Evolutionary conservation across 2,329 filamentous ascomycete species (phyloP), one percentile per base, ranked within the genome.

Genomic region (Claviceps sp.): DNA sequence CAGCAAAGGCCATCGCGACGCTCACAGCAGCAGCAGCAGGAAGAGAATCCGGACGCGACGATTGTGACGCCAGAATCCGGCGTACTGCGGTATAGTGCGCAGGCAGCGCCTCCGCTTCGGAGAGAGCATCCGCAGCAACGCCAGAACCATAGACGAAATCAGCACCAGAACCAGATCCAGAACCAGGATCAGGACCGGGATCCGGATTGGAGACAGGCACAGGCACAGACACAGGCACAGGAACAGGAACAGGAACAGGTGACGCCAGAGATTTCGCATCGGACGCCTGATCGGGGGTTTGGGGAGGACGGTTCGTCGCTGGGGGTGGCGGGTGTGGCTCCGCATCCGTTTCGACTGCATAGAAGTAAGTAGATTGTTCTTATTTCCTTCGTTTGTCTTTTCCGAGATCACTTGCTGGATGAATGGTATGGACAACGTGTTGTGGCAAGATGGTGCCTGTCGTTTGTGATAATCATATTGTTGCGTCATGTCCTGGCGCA

Each of bases 311-410:
- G 56, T 54, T 52, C 58, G 54, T 53, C 58, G 55, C 45, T 49
- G 39, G 36, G 29, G 11, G 17, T 23, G 38, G 58, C 57, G 38
- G 61, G 56, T 43, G 65, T 64, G 22, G 61, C 61, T 26, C 63
- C 63, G 40, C 64, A 68, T 59, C 66, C 66, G 0, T 68, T 68
- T 54, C 65, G 66, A 17, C 57, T 68, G 2, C 65, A 68, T 49
- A 60, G 65, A 57, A 61, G 66, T 68, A 53, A 66, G 66, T 65
- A 22, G 26, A 6, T 22, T 8, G 26, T 34, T 39, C 26, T 23
- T 29, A n/a, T 37, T 14, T 17, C 4, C 7, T 22, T 11, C 5
- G 1, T 17, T 26, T 9, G 6, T 45, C 13, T 26, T 45, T 45
- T 26, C 5, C 11, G 29, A 34, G 3, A 11, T 11, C 29, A 34